Evolutionary conservation across 495 filamentous ascomycete genomes (phyloP), one percentile per base, ranked within the genome.

Genomic region (Daldinia childiae): DNA sequence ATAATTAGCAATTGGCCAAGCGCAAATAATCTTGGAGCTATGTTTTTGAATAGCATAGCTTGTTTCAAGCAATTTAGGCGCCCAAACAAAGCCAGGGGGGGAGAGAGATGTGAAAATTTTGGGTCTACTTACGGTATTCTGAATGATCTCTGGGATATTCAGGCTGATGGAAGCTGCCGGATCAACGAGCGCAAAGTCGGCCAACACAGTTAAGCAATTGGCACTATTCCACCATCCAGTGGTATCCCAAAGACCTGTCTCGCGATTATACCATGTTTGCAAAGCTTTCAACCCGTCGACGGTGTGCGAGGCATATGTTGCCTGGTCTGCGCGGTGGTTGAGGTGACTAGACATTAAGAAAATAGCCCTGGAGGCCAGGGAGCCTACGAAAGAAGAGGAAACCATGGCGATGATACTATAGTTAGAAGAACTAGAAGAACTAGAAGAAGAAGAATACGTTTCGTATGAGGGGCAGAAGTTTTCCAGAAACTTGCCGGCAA

Each of bases 141-240:
- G 56, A 24, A 84, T 78, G 58, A 85, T 73, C 59, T 70, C 69
- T 39, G 76, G 61, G 24, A 85, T 74, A 45, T 74, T 72, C 19
- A 85, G 39, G 15, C 64, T 66, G 19, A 70, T 56, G 39, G 78
- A 76, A 34, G 74, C 68, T 6, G 67, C 27, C 1, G 63, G 68
- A 39, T 77, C 76, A 21, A 85, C 39, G 9, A 79, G 66, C 15
- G 88, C 89, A 67, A 90, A 83, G 72, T 93, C 89, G 66, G 84
- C 87, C 39, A 92, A 74, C 26, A 84, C 81, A 2, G 89, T 91
- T 66, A 93, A 77, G 61, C 83, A 85, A 75, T 92, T 94, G 62
- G 88, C 91, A 41, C 86, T 87, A 78, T 93, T 91, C 91, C 91
- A 94, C 91, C 91, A 94, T 1, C 88, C 88, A 27, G 81, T 83